phyloP scores from a whole-genome alignment of 2,329 filamentous ascomycete genomes.

The Colletotrichum sublineola region DNA sequence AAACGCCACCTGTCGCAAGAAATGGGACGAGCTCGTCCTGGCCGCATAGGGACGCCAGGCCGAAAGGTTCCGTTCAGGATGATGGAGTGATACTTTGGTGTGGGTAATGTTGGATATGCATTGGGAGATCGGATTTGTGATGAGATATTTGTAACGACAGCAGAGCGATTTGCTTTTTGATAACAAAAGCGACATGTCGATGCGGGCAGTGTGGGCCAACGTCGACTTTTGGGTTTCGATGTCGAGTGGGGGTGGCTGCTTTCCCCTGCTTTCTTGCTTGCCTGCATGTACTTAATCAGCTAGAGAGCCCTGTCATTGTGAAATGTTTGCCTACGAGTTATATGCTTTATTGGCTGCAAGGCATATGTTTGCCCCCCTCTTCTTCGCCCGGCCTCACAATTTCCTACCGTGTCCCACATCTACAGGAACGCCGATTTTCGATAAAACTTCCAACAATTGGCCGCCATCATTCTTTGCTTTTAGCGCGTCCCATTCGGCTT shows the following conservation, averaged over 20 bases:
- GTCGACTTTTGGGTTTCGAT: neutral
- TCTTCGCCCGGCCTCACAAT: constrained; percentile 5
- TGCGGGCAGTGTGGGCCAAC: neutral
- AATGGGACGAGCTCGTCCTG: constrained; percentile 62
- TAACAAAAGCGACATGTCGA: constrained; percentile 13
- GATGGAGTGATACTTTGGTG: neutral
- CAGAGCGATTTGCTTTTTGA: neutral
- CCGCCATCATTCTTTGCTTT: constrained; percentile 44
- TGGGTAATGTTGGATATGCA: neutral
- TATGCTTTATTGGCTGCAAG: neutral
- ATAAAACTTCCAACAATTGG: constrained; percentile 55
- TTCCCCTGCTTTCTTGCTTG: constrained; percentile 14
- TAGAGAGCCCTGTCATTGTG: constrained; percentile 37
- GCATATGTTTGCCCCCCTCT: constrained; percentile 5
- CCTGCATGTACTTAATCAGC: constrained; percentile 15
- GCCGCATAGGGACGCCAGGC: constrained; percentile 14
- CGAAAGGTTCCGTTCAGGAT: neutral
- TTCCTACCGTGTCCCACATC: constrained; percentile 16
- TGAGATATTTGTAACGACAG: neutral
- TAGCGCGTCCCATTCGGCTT: constrained; percentile 69
- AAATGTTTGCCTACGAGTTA: constrained; percentile 22
- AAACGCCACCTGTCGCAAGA: constrained; percentile 69
- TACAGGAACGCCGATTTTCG: constrained; percentile 55
- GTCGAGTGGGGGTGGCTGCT: constrained; percentile 19
- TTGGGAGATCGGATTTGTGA: constrained; percentile 1